Evolutionary conservation across 2,329 filamentous ascomycete genomes (phyloP).

Genomic region (Claviceps paspali): DNA sequence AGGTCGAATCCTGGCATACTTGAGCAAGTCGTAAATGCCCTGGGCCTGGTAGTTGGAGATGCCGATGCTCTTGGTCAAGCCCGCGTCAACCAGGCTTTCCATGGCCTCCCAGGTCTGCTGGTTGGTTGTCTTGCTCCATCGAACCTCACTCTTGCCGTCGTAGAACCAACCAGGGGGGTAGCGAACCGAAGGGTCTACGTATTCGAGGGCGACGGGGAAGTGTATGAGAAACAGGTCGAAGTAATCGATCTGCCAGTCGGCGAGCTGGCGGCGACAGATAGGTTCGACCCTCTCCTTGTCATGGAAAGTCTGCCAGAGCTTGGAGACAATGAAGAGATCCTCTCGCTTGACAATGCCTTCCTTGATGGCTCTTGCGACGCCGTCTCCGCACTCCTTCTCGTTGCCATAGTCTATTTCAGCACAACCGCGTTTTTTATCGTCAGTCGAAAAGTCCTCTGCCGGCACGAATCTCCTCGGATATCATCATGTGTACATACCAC

Average conservation of each 20-base stretch:
- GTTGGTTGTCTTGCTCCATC: slow-evolving; percentile 52
- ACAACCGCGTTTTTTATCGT: not conserved
- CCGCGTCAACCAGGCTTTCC: slow-evolving; percentile 56
- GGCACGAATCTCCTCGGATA: too few relatives aligned
- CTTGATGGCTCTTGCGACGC: slow-evolving; percentile 63
- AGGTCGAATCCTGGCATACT: slow-evolving; percentile 59
- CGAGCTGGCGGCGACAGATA: slow-evolving; percentile 61
- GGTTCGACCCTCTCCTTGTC: slow-evolving; percentile 61
- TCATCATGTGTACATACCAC: slow-evolving; percentile 9
- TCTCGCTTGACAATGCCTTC: slow-evolving; percentile 69
- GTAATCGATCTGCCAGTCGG: slow-evolving; percentile 75
- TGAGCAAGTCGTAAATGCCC: slow-evolving; percentile 63
- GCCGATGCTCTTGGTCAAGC: slow-evolving; percentile 59
- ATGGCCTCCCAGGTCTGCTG: slow-evolving; percentile 73
- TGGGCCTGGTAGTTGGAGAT: slow-evolving; percentile 72
- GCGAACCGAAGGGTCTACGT: slow-evolving; percentile 62
- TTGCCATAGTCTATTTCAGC: slow-evolving; percentile 53
- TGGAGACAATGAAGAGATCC: slow-evolving; percentile 84
- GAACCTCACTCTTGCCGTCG: slow-evolving; percentile 45
- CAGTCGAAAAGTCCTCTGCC: not conserved
- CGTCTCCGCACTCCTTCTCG: slow-evolving; percentile 62
- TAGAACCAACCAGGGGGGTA: slow-evolving; percentile 70
- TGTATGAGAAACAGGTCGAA: slow-evolving; percentile 84
- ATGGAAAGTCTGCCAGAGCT: slow-evolving; percentile 90
- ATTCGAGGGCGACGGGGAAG: slow-evolving; percentile 77